A percentile compares a stretch with the other conserved stretches of the same genome.
Conservation (phyloP, 305 asterid species). For the Fraxinus sp. region DNA sequence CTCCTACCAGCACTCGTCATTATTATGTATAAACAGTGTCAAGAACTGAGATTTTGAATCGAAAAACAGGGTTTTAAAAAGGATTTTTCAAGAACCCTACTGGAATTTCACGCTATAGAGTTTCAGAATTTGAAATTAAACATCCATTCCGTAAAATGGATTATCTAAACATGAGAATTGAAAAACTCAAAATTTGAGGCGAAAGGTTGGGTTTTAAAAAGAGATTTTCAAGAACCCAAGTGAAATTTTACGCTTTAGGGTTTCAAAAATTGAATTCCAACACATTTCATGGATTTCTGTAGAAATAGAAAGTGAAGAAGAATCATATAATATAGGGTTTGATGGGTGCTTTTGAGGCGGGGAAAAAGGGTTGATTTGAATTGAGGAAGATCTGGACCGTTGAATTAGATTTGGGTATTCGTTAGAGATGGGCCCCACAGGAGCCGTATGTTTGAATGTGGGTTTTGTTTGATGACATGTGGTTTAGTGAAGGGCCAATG, state of each 20-base stretch:
- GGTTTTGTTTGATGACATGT: neutral
- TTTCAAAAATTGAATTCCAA: neutral
- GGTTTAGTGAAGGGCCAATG: neutral
- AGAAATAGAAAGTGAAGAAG: neutral
- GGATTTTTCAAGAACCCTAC: neutral
- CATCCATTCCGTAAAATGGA: neutral
- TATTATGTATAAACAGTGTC: neutral
- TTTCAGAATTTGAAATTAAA: neutral
- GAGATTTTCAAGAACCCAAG: neutral
- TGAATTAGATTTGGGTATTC: neutral
- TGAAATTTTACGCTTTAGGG: neutral
- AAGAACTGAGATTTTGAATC: neutral
- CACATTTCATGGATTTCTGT: neutral
- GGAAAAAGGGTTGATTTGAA: neutral
- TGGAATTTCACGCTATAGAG: neutral
- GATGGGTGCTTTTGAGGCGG: constrained; percentile 1
- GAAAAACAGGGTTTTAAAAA: neutral
- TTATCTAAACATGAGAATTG: too few species aligned
- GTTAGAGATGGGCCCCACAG: constrained; percentile 6
- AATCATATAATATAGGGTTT: neutral
- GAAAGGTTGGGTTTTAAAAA: neutral
- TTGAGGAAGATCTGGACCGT: constrained; percentile 1
- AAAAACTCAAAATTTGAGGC: neutral
- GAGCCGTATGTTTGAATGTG: neutral
- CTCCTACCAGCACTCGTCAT: neutral